A percentile compares a stretch with the other conserved stretches of the same genome.
phyloP scores from a whole-genome alignment of 805 yeast genomes.

The Brettanomyces anomalus region DNA sequence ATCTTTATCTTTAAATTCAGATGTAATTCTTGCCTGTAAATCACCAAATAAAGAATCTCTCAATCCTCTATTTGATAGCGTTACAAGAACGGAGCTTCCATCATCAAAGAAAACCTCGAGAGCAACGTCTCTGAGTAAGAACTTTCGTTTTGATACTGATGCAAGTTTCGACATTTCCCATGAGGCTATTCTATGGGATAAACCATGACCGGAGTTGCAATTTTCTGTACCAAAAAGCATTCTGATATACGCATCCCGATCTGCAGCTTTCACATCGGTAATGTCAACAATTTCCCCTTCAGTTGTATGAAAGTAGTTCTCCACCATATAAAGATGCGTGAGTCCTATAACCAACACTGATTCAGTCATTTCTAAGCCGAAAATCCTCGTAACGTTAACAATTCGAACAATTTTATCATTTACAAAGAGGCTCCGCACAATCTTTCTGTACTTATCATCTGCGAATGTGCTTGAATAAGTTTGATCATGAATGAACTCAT shows the following conservation, averaged over 20 bases:
- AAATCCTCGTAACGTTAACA: constrained; percentile 67
- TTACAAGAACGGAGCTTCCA: constrained; percentile 62
- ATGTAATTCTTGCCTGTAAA: constrained; percentile 40
- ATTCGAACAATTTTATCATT: constrained; percentile 66
- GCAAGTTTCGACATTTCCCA: constrained; percentile 58
- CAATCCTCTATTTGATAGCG: constrained; percentile 43
- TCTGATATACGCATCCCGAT: constrained; percentile 62
- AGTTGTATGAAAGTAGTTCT: constrained; percentile 51
- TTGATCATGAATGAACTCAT: constrained; percentile 37
- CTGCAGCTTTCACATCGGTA: constrained; percentile 50
- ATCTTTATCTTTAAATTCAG: constrained; percentile 44
- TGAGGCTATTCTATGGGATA: constrained; percentile 36
- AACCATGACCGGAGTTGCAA: neutral
- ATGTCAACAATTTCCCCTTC: constrained; percentile 53
- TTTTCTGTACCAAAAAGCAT: constrained; percentile 31
- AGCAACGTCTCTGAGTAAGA: constrained; percentile 72
- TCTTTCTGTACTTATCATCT: constrained; percentile 68
- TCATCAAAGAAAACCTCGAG: constrained; percentile 67
- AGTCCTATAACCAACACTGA: constrained; percentile 66
- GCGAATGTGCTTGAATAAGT: constrained; percentile 27
- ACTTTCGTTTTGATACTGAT: constrained; percentile 65
- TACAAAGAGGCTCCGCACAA: constrained; percentile 55
- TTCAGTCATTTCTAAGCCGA: constrained; percentile 71
- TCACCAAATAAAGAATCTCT: constrained; percentile 50
- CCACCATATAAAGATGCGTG: constrained; percentile 57